Conservation (phyloP, 805 yeast species). For the Candida qinlingensis region DNA sequence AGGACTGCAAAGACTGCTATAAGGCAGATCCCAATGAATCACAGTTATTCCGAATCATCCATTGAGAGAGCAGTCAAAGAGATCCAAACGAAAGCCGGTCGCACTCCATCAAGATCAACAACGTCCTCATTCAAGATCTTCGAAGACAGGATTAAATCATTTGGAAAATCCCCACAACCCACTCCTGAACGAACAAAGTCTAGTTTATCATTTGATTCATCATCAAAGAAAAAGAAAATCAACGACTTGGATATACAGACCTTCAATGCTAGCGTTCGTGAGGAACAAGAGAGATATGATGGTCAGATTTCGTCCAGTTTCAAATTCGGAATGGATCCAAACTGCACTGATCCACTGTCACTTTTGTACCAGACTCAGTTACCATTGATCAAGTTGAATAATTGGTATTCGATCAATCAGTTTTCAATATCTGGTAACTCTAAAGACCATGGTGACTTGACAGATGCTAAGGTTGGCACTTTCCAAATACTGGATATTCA, state of each 20-base stretch:
- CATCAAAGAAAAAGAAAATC: neutral
- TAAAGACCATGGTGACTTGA: no score
- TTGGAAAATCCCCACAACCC: neutral
- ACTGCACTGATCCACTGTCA: constrained; percentile 1
- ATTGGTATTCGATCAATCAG: constrained; percentile 20
- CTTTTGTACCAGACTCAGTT: constrained; percentile 9
- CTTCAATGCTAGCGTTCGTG: neutral
- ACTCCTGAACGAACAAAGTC: neutral
- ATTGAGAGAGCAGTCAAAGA: neutral
- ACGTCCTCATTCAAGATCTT: neutral
- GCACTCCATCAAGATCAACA: neutral
- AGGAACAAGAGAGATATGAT: neutral
- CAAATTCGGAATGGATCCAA: constrained; percentile 2
- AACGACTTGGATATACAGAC: neutral
- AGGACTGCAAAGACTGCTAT: neutral
- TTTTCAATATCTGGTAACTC: neutral
- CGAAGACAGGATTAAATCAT: constrained; percentile 2
- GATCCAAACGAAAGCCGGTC: neutral
- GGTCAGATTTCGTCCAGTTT: neutral
- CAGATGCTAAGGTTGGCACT: no score
- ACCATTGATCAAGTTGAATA: constrained; percentile 17
- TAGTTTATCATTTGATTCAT: neutral
- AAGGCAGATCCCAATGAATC: neutral
- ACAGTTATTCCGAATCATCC: neutral
- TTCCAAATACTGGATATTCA: no score